Evolutionary conservation across 495 filamentous ascomycete genomes (phyloP), one percentile per base, ranked within the genome.

Genomic region (Neurospora sp.): DNA sequence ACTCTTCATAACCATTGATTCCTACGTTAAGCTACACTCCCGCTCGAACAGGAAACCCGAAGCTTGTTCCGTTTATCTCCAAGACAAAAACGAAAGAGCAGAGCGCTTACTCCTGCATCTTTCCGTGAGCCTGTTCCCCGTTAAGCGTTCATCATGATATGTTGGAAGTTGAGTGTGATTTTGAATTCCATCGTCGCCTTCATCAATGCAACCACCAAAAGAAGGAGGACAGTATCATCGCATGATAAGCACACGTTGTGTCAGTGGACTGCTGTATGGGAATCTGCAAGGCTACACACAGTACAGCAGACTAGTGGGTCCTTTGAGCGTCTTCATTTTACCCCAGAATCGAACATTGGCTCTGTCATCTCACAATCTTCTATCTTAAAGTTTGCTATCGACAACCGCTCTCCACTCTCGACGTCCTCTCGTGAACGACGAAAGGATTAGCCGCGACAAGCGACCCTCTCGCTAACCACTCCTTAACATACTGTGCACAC

Each of bases 301-400:
- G 42, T 71, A 31, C 59, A 69, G 66, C 39, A 36, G 28, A 24
- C 1, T 37, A 28, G 71, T 62, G 71, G 71, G 31, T 66, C 54
- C 54, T 19, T 19, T 62, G 54, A 2, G 1, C 13, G 48, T 69
- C 69, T 48, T 28, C 40, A 45, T 43, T 70, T 75, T 75, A 77
- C 75, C 73, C 75, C 73, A 69, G 70, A 73, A 74, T 77, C 72
- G 72, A 28, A 71, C 48, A 72, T 73, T 72, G 69, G 75, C 66
- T 72, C 76, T 43, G 72, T 73, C 70, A 74, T 73, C 69, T 69
- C 66, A 70, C 59, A 74, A 73, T 72, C 69, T 73, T 17, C 6
- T 15, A 39, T 43, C 66, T 40, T 43, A 15, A 43, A 21, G 8
- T 11, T 37, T 28, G 37, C 28, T 31, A 19, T 70, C 38, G 71